Conservation (phyloP, 2,329 filamentous ascomycete genomes). For the Tympanopsis confertula region DNA sequence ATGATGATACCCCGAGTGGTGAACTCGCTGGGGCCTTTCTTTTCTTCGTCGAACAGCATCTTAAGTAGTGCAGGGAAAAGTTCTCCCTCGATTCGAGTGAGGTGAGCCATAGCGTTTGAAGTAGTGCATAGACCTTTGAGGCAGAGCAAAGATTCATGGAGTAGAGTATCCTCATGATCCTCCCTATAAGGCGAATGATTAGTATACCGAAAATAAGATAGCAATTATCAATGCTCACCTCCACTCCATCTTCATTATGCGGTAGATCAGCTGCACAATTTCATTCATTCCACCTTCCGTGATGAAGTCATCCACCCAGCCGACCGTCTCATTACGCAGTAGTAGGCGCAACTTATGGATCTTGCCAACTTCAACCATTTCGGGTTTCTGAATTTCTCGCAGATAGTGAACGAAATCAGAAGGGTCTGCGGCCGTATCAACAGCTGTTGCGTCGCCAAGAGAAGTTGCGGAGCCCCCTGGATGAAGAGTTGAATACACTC, state of each 20-base stretch:
- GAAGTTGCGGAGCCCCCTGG: constrained; percentile 50
- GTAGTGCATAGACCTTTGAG: constrained; percentile 59
- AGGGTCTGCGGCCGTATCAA: constrained; percentile 26
- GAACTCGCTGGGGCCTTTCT: constrained; percentile 60
- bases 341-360: constrained; percentile 55
- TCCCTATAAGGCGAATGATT: neutral
- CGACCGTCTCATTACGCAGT: constrained; percentile 55
- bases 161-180: constrained; percentile 47
- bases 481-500: constrained; percentile 34
- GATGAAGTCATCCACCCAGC: constrained; percentile 57
- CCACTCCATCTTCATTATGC: constrained; percentile 61
- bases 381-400: neutral
- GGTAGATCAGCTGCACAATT: constrained; percentile 46
- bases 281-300: constrained; percentile 53
- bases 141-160: constrained; percentile 55
- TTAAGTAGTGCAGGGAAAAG: constrained; percentile 50
- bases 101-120: constrained; percentile 44
- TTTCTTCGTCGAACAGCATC: constrained; percentile 60
- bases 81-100: constrained; percentile 43
- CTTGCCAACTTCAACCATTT: constrained; percentile 45
- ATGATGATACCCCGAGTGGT: constrained; percentile 53
- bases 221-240: constrained; percentile 24
- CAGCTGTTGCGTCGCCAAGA: constrained; percentile 35
- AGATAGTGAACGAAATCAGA: constrained; percentile 18
- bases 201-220: neutral